These are phyloP conservation scores for Thalassiosira exigua DNA, from an alignment of 352 stramenopile genomes.

Conservation along the genomic window DNA sequence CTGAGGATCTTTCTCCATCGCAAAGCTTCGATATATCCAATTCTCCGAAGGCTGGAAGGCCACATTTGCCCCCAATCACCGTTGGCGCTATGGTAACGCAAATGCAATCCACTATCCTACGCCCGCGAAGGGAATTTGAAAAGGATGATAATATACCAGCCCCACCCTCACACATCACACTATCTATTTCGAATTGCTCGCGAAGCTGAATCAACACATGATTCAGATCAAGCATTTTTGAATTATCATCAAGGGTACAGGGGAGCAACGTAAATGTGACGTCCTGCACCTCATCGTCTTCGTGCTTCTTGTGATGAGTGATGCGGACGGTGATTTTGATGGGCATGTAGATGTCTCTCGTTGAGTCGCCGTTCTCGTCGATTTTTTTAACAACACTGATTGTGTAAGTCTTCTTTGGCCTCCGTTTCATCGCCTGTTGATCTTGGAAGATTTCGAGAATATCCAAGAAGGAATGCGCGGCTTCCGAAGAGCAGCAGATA, in stretches of 20 bases:
- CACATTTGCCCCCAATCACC: conserved; percentile 48
- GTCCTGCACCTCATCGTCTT: conserved; percentile 15
- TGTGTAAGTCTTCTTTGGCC: conserved; percentile 23
- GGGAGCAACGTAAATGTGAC: conserved; percentile 45
- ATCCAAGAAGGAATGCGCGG: conserved; percentile 26
- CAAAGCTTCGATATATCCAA: conserved; percentile 12
- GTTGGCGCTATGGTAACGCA: conserved; percentile 78
- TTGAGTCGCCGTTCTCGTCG: conserved; percentile 31
- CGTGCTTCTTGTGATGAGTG: conserved; percentile 22
- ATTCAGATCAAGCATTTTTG: conserved; percentile 54
- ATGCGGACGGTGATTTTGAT: conserved; percentile 50
- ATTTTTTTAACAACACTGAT: conserved; percentile 47
- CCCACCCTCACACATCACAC: conserved; percentile 80
- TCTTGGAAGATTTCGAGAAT: conserved; percentile 44
- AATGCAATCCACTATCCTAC: conserved; percentile 60
- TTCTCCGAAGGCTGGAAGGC: conserved; percentile 33
- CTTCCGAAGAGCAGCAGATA: conserved; percentile 48
- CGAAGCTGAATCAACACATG: conserved; percentile 60
- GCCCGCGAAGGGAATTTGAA: too few relatives aligned
- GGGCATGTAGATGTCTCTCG: conserved; percentile 24
- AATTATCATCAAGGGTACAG: conserved; percentile 44
- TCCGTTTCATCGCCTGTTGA: conserved; percentile 15
- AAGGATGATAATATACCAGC: conserved; percentile 64
- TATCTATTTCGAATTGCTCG: conserved; percentile 60
- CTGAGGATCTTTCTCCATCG: not conserved